phyloP scores from a whole-genome alignment of 2,329 filamentous ascomycete species.

The Exserohilum turcica region DNA sequence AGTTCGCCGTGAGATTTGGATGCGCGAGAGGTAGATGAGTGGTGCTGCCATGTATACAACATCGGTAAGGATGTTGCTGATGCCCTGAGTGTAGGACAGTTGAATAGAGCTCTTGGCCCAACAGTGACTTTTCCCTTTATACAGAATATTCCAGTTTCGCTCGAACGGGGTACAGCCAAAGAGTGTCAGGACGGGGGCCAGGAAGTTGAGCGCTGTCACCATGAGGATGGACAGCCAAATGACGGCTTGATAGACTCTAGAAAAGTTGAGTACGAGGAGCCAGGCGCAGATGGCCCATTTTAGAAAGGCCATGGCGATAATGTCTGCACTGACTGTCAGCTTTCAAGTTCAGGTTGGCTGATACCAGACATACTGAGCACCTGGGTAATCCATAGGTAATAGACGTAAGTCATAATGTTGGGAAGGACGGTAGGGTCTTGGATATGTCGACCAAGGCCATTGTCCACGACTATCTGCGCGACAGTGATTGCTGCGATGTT shows the following conservation, averaged over 20 bases:
- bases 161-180: constrained; percentile 36
- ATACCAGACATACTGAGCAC: constrained; percentile 19
- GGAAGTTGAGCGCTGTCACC: constrained; percentile 35
- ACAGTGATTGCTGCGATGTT: constrained; percentile 23
- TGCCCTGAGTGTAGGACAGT: constrained; percentile 33
- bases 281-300: constrained; percentile 41
- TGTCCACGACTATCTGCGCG: constrained; percentile 21
- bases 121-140: constrained; percentile 22
- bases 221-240: constrained; percentile 37
- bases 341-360: not conserved
- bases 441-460: constrained; percentile 31
- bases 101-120: constrained; percentile 29
- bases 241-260: constrained; percentile 28
- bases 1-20: constrained; percentile 31
- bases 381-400: constrained; percentile 33
- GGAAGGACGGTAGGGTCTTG: constrained; percentile 27
- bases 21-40: constrained; percentile 32
- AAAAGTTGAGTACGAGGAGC: constrained; percentile 37
- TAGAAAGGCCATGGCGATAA: constrained; percentile 36
- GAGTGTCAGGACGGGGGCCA: constrained; percentile 30
- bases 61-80: constrained; percentile 39
- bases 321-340: constrained; percentile 8
- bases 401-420: constrained; percentile 24
- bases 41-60: constrained; percentile 37
- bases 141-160: constrained; percentile 33